Conservation (phyloP, 2,329 filamentous ascomycete genomes). For the Beauveria varroae region DNA sequence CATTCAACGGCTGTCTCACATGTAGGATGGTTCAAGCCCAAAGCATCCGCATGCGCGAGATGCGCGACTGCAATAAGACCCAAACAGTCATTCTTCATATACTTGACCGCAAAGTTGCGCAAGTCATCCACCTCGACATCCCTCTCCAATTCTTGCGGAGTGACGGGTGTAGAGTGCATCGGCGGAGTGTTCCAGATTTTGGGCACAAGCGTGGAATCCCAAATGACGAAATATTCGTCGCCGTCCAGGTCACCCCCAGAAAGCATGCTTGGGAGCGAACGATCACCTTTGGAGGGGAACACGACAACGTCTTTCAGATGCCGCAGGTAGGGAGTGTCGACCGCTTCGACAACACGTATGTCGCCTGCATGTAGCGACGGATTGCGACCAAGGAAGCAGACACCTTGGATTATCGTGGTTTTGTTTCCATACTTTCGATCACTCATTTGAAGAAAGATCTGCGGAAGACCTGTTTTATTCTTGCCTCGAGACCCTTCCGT, state of each 20-base stretch:
- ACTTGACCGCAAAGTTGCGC: conserved; percentile 77
- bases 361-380: conserved; percentile 92
- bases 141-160: conserved; percentile 46
- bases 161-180: conserved; percentile 65
- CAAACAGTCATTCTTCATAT: conserved; percentile 85
- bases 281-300: conserved; percentile 74
- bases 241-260: conserved; percentile 94
- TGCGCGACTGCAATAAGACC: conserved; percentile 76
- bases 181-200: conserved; percentile 61
- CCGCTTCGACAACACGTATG: conserved; percentile 76
- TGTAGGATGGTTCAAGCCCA: conserved; percentile 56
- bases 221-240: conserved; percentile 91
- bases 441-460: conserved; percentile 84
- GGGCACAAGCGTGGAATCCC: conserved; percentile 72
- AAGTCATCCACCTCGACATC: conserved; percentile 68
- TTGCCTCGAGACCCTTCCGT: conserved; percentile 33
- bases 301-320: conserved; percentile 84
- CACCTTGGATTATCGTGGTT: conserved; percentile 61
- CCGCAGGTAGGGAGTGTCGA: conserved; percentile 63
- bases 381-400: conserved; percentile 83
- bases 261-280: conserved; percentile 86
- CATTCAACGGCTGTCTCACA: conserved; percentile 45
- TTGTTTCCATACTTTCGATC: conserved; percentile 43
- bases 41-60: conserved; percentile 64
- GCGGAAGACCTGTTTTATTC: conserved; percentile 53